Evolutionary conservation across 2,329 filamentous ascomycete species (phyloP).

Genomic region (Magnaporthiopsis rhizophila): DNA sequence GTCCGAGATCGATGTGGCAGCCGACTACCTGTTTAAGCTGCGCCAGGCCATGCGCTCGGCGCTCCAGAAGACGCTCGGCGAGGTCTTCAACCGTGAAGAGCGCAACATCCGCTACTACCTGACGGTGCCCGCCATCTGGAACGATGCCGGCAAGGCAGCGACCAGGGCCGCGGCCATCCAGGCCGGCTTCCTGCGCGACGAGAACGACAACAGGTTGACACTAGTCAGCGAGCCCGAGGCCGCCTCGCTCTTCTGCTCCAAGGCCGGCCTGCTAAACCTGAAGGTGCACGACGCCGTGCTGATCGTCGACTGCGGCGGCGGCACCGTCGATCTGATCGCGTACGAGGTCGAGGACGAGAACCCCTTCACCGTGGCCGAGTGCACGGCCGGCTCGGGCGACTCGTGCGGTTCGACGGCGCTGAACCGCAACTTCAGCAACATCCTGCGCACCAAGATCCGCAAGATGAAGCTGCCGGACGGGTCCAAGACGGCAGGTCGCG

Average conservation of each 20-base stretch:
- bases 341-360: conserved; percentile 98
- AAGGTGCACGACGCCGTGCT: conserved; percentile 98
- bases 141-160: conserved; percentile 95
- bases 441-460: conserved; percentile 90
- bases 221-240: conserved; percentile 95
- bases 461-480: conserved; percentile 99
- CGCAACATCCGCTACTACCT: conserved; percentile 96
- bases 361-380: conserved; percentile 94
- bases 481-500: conserved; percentile 93
- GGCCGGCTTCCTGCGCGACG: conserved; percentile 90
- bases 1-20: conserved; percentile 98
- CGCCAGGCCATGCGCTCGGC: conserved; percentile 95
- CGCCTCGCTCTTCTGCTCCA: conserved; percentile 94
- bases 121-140: conserved; percentile 99
- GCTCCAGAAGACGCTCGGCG: conserved; percentile 89
- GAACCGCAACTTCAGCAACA: conserved; percentile 98
- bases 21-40: conserved; percentile 96
- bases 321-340: conserved; percentile 96
- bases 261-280: conserved; percentile 89
- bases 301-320: conserved; percentile 92
- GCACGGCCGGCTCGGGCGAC: conserved; percentile 93
- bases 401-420: conserved; percentile 97
- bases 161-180: conserved; percentile 94
- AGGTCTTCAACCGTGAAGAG: conserved; percentile 97
- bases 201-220: conserved; percentile 94